Percentiles rank a stretch among this genome's conserved stretches.
These are phyloP conservation scores for Monosporascus sp. DNA, from an alignment of 2,329 filamentous ascomycete genomes.

Conservation along the genomic window DNA sequence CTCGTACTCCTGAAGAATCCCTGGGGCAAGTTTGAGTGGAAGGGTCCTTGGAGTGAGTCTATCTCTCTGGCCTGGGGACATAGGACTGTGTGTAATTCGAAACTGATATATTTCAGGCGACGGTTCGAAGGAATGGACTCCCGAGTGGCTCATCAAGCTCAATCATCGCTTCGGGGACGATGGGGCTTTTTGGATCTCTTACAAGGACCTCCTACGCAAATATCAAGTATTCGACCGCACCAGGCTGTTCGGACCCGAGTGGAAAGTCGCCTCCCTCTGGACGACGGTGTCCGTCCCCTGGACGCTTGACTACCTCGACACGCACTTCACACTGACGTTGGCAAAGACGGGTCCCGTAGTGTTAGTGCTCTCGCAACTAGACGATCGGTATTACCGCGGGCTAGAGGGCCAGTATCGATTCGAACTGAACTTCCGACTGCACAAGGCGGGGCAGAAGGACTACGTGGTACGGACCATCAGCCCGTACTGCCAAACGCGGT, in stretches of 20 bases:
- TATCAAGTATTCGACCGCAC: slow-evolving; percentile 55
- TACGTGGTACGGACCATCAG: slow-evolving; percentile 50
- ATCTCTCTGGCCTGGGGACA: background rate
- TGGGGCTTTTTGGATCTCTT: slow-evolving; percentile 59
- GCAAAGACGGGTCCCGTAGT: slow-evolving; percentile 45
- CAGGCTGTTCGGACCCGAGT: slow-evolving; percentile 50
- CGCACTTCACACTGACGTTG: slow-evolving; percentile 46
- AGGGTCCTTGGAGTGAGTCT: slow-evolving; percentile 61
- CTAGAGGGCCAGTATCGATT: slow-evolving; percentile 53
- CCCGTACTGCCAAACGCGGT: slow-evolving; percentile 60
- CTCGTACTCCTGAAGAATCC: slow-evolving; percentile 67
- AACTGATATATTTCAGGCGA: slow-evolving; percentile 41
- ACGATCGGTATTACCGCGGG: slow-evolving; percentile 52
- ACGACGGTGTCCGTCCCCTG: slow-evolving; percentile 50
- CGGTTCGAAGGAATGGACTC: slow-evolving; percentile 78
- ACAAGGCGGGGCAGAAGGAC: slow-evolving; percentile 43
- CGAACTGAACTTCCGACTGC: slow-evolving; percentile 48
- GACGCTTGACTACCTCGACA: slow-evolving; percentile 50
- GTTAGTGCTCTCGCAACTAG: slow-evolving; percentile 52
- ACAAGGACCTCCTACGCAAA: slow-evolving; percentile 53
- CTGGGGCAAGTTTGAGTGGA: slow-evolving; percentile 79
- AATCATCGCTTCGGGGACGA: slow-evolving; percentile 72
- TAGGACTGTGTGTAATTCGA: background rate
- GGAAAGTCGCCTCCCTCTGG: slow-evolving; percentile 44
- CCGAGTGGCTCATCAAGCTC: slow-evolving; percentile 69